phyloP scores from a whole-genome alignment of 148 eudicot genomes.

The Fagopyrum tataricum region DNA sequence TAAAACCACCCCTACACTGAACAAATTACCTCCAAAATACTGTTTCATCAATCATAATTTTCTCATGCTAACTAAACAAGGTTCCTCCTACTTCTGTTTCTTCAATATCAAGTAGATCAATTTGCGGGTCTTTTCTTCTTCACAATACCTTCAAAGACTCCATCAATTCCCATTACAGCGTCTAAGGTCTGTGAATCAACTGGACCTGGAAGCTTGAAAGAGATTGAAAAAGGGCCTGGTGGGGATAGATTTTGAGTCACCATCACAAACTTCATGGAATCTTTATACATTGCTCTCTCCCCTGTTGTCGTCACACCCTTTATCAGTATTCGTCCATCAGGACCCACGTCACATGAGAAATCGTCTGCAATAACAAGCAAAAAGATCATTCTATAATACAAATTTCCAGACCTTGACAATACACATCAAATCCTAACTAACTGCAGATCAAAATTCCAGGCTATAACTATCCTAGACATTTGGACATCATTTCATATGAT shows the following conservation, averaged over 20 bases:
- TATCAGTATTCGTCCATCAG: constrained; percentile 38
- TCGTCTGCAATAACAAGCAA: constrained; percentile 30
- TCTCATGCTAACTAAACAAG: not conserved
- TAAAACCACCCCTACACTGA: too few species aligned
- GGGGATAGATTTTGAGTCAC: constrained; percentile 55
- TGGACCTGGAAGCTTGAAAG: constrained; percentile 61
- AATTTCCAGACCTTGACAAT: not conserved
- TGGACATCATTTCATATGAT: too few species aligned
- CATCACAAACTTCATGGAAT: constrained; percentile 53
- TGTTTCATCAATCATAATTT: not conserved
- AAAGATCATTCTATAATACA: not conserved
- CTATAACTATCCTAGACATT: too few species aligned
- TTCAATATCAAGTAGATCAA: not conserved
- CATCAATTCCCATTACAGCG: constrained; percentile 42
- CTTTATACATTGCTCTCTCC: constrained; percentile 36
- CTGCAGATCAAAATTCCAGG: too few species aligned
- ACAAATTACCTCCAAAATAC: not conserved
- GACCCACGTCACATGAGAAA: constrained; percentile 41
- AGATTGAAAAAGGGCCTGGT: constrained; percentile 52
- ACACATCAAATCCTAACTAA: not conserved
- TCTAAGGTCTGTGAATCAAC: constrained; percentile 33
- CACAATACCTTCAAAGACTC: constrained; percentile 53
- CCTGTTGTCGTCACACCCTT: constrained; percentile 56
- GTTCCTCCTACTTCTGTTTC: not conserved
- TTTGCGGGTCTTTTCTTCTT: constrained; percentile 9